Evolutionary conservation across 2,329 filamentous ascomycete genomes (phyloP).

Genomic region (Didymella glomerata): DNA sequence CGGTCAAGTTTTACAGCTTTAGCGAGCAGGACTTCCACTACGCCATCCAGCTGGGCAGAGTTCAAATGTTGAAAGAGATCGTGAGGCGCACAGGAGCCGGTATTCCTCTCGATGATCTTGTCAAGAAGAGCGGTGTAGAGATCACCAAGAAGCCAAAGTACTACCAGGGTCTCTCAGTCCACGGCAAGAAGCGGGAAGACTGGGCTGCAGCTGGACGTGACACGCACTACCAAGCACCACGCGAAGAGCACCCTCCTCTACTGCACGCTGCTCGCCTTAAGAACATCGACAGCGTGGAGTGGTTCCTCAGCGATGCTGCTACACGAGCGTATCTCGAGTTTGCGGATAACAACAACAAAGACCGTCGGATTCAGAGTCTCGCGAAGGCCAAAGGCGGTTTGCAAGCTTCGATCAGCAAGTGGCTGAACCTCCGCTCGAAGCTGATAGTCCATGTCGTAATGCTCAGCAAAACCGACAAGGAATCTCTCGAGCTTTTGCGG

Average conservation of each 20-base stretch:
- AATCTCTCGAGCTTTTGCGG: slow-evolving; percentile 65
- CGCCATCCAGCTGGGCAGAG: slow-evolving; percentile 59
- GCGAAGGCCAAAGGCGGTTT: slow-evolving; percentile 68
- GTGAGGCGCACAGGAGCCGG: slow-evolving; percentile 74
- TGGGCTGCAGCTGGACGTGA: slow-evolving; percentile 62
- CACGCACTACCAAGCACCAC: slow-evolving; percentile 8
- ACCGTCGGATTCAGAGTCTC: slow-evolving; percentile 70
- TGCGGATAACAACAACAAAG: slow-evolving; percentile 66
- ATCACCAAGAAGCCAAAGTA: slow-evolving; percentile 71
- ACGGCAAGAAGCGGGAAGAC: slow-evolving; percentile 76
- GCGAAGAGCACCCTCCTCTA: slow-evolving; percentile 61
- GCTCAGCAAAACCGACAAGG: slow-evolving; percentile 44
- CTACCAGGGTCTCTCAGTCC: slow-evolving; percentile 73
- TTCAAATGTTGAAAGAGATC: slow-evolving; percentile 67
- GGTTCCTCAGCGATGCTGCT: slow-evolving; percentile 78
- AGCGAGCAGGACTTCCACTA: slow-evolving; percentile 27
- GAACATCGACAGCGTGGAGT: slow-evolving; percentile 75
- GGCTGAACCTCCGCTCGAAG: slow-evolving; percentile 57
- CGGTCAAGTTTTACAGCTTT: slow-evolving; percentile 27
- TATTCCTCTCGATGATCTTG: slow-evolving; percentile 72
- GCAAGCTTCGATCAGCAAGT: slow-evolving; percentile 68
- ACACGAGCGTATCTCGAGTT: slow-evolving; percentile 74
- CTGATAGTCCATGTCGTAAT: slow-evolving; percentile 70
- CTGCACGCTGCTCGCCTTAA: slow-evolving; percentile 65
- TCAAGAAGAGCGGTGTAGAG: slow-evolving; percentile 71